phyloP scores from a whole-genome alignment of 345 rosid species.

The Salix koriyanagi region DNA sequence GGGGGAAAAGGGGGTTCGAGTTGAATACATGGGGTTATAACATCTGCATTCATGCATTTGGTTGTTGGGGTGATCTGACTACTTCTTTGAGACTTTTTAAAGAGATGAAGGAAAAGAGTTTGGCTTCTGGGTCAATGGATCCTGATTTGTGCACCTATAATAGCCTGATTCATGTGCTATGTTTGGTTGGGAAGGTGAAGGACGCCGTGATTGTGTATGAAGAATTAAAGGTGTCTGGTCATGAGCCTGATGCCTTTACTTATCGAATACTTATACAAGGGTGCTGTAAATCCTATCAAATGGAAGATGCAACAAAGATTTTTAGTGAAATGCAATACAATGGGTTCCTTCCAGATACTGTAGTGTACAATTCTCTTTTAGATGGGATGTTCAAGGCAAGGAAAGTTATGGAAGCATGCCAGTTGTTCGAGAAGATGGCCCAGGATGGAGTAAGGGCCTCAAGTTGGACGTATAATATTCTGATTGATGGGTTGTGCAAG shows the following conservation, averaged over 20 bases:
- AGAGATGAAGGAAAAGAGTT: constrained; percentile 67
- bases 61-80: constrained; percentile 74
- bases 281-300: constrained; percentile 58
- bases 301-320: constrained; percentile 61
- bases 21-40: constrained; percentile 70
- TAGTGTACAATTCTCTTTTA: constrained; percentile 64
- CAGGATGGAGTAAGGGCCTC: constrained; percentile 76
- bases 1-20: constrained; percentile 41
- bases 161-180: constrained; percentile 67
- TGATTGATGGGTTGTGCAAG: constrained; percentile 77
- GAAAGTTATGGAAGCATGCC: constrained; percentile 73
- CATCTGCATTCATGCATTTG: constrained; percentile 80
- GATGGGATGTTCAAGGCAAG: constrained; percentile 83
- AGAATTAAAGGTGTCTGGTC: constrained; percentile 76
- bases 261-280: constrained; percentile 75
- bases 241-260: constrained; percentile 73
- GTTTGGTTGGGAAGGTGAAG: constrained; percentile 65
- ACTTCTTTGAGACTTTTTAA: constrained; percentile 61
- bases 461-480: constrained; percentile 78
- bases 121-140: constrained; percentile 30
- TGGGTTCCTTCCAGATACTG: constrained; percentile 58
- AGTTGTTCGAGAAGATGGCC: constrained; percentile 82
- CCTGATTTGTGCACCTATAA: constrained; percentile 92
- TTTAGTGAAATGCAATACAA: constrained; percentile 70
- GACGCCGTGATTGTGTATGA: constrained; percentile 71